Conservation (phyloP, 202 grass and related monocot genomes). For the Tripidium arundinaceum region DNA sequence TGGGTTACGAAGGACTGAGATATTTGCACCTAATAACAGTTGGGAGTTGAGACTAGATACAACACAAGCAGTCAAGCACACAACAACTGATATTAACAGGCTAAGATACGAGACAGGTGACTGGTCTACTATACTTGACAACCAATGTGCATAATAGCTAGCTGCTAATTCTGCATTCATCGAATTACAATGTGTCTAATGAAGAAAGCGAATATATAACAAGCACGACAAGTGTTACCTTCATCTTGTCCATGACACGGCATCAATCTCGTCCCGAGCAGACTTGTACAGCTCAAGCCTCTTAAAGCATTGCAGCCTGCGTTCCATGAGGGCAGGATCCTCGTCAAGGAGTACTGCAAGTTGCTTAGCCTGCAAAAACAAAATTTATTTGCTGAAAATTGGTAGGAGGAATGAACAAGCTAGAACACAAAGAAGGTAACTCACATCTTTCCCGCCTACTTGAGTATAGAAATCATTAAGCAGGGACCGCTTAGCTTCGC, state of each 20-base stretch:
- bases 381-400: slow-evolving; percentile 4
- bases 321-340: slow-evolving; percentile 82
- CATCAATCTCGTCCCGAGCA: slow-evolving; percentile 84
- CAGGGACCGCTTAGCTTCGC: slow-evolving; percentile 77
- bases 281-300: slow-evolving; percentile 92
- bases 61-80: background rate
- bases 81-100: background rate
- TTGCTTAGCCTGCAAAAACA: slow-evolving; percentile 66
- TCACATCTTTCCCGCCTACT: slow-evolving; percentile 86
- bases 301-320: slow-evolving; percentile 70
- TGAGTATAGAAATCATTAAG: slow-evolving; percentile 77
- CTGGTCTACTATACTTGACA: slow-evolving; percentile 7
- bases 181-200: slow-evolving; percentile 9
- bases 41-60: background rate
- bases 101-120: slow-evolving; percentile 19
- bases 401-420: background rate
- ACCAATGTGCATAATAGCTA: slow-evolving; percentile 15
- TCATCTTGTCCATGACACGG: slow-evolving; percentile 64
- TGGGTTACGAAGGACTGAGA: background rate
- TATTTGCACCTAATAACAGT: background rate
- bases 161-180: slow-evolving; percentile 19
- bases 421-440: slow-evolving; percentile 10
- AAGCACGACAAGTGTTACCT: slow-evolving; percentile 21
- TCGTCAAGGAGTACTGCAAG: slow-evolving; percentile 75
- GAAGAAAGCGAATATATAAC: background rate